Evolutionary conservation across 2,329 filamentous ascomycete genomes (phyloP).

Genomic region (Sporothrix curviconia): DNA sequence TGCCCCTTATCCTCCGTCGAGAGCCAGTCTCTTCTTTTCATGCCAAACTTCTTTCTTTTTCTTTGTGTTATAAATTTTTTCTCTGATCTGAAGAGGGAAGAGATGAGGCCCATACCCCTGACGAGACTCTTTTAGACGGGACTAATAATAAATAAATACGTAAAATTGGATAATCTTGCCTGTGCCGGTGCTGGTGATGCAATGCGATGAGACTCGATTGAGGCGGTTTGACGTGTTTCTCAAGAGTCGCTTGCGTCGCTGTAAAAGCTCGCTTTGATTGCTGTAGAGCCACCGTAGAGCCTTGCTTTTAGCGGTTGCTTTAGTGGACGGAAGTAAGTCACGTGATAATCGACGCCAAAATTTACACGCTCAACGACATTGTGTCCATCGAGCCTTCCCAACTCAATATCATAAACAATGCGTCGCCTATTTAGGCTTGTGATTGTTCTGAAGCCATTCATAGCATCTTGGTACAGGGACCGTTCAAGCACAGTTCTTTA

Average conservation of each 20-base stretch:
- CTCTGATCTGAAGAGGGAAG: slow-evolving; percentile 23
- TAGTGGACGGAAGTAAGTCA: neutral
- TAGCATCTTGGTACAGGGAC: too few relatives aligned
- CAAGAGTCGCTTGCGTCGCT: neutral
- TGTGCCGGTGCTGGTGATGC: neutral
- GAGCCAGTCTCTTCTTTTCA: neutral
- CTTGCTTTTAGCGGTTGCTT: neutral
- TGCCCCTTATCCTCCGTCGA: neutral
- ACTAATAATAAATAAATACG: slow-evolving; percentile 41
- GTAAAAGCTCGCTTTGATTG: neutral
- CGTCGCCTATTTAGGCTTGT: too few relatives aligned
- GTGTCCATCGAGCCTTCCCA: too few relatives aligned
- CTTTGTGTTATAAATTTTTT: slow-evolving; percentile 29
- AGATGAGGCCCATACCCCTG: slow-evolving; percentile 22
- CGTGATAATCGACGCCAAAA: neutral
- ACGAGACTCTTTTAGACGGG: slow-evolving; percentile 26
- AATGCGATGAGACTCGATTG: too few relatives aligned
- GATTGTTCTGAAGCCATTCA: too few relatives aligned
- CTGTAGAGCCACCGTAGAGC: neutral
- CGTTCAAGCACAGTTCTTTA: too few relatives aligned
- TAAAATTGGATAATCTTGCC: slow-evolving; percentile 25
- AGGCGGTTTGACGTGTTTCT: neutral
- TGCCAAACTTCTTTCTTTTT: slow-evolving; percentile 20
- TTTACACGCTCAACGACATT: too few relatives aligned
- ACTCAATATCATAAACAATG: too few relatives aligned